These are phyloP conservation scores for Remersonia thermophila DNA, from an alignment of 2,329 filamentous ascomycete species.

Conservation along the genomic window DNA sequence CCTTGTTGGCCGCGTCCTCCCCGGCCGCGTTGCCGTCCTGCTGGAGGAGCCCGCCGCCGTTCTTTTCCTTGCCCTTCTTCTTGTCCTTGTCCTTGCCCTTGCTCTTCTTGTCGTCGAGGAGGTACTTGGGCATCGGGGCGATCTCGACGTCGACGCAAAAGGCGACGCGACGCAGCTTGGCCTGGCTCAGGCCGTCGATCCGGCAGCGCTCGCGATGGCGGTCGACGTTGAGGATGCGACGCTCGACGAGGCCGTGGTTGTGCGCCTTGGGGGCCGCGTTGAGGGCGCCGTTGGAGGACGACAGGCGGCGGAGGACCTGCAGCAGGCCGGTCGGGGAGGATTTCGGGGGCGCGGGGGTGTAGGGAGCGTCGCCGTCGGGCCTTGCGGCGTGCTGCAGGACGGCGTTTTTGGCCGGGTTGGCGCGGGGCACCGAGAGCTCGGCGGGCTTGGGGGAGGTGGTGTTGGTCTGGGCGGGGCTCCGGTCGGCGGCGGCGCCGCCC, in stretches of 20 bases:
- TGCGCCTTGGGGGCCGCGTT: slow-evolving; percentile 35
- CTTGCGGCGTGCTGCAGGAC: slow-evolving; percentile 45
- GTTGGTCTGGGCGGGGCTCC: slow-evolving; percentile 24
- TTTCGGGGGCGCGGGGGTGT: slow-evolving; percentile 64
- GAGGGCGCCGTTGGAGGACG: slow-evolving; percentile 45
- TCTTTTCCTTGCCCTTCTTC: slow-evolving; percentile 50
- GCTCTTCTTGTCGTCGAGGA: slow-evolving; percentile 39
- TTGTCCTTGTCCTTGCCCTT: slow-evolving; percentile 26
- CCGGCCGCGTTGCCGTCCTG: slow-evolving; percentile 31
- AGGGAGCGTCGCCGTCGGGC: slow-evolving; percentile 50
- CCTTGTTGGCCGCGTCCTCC: slow-evolving; percentile 29
- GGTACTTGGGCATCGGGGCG: slow-evolving; percentile 70
- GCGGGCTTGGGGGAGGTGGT: slow-evolving; percentile 25
- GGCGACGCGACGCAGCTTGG: slow-evolving; percentile 74
- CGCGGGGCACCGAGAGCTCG: slow-evolving; percentile 36
- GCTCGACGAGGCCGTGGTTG: slow-evolving; percentile 62
- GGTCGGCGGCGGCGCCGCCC: slow-evolving; percentile 24
- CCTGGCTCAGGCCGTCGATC: slow-evolving; percentile 65
- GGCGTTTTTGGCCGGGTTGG: slow-evolving; percentile 42
- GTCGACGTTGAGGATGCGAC: slow-evolving; percentile 77
- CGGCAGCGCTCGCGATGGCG: slow-evolving; percentile 64
- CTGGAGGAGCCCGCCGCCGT: slow-evolving; percentile 46
- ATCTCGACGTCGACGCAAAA: slow-evolving; percentile 98
- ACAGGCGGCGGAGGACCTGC: slow-evolving; percentile 70
- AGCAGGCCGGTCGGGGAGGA: slow-evolving; percentile 59